A percentile compares a stretch with the other conserved stretches of the same genome.
Evolutionary conservation across 2,329 filamentous ascomycete genomes (phyloP).

Genomic region (Madurella fahalii): DNA sequence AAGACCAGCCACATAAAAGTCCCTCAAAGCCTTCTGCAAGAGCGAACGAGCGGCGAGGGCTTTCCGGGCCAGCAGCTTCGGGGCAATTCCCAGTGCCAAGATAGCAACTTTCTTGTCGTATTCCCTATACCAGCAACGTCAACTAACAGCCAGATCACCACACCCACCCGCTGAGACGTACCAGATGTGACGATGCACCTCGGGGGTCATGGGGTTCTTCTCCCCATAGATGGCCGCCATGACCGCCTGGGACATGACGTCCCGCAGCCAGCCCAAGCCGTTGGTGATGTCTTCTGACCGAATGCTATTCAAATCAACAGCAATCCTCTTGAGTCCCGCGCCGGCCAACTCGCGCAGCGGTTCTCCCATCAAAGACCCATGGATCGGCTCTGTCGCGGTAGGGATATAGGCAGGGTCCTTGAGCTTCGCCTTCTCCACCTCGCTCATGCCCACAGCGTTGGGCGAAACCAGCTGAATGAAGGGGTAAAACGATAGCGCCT

Average conservation of each 20-base stretch:
- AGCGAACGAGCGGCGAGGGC: not conserved
- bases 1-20: constrained; percentile 1
- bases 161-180: not conserved
- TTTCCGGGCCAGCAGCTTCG: not conserved
- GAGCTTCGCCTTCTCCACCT: not conserved
- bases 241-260: not conserved
- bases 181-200: not conserved
- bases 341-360: not conserved
- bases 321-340: not conserved
- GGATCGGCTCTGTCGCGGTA: not conserved
- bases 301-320: not conserved
- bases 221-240: constrained; percentile 9
- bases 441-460: not conserved
- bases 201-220: constrained; percentile 1
- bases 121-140: not conserved
- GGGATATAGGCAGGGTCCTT: constrained; percentile 4
- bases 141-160: not conserved
- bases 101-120: not conserved
- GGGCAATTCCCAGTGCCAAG: constrained; percentile 1
- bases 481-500: constrained; percentile 4
- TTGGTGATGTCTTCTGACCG: not conserved
- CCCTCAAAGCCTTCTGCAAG: not conserved
- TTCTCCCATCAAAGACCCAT: constrained; percentile 5
- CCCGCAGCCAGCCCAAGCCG: constrained; percentile 6
- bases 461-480: constrained; percentile 2